Conservation (phyloP, 176 grass and related monocot genomes). For the Zoysia japonica region DNA sequence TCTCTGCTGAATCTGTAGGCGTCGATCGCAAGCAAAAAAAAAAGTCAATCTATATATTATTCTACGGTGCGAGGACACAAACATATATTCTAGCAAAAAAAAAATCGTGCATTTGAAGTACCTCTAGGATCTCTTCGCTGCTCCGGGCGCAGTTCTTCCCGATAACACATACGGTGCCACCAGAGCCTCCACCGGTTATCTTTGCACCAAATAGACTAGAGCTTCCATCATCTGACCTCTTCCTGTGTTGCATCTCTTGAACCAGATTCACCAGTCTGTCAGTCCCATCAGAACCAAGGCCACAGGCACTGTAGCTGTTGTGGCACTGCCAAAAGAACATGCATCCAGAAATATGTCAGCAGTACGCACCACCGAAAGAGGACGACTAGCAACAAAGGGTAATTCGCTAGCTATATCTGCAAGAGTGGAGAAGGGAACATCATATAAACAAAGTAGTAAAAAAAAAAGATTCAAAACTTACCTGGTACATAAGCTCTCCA, state of each 20-base stretch:
- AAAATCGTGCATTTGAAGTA: background rate
- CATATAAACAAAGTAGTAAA: background rate
- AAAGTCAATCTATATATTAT: too few species aligned
- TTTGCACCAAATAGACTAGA: conserved; percentile 66
- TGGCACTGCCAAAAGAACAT: conserved; percentile 65
- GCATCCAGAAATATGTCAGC: background rate
- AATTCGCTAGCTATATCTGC: background rate
- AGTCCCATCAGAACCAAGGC: conserved; percentile 82
- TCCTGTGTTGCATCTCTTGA: conserved; percentile 71
- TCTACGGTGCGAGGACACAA: background rate
- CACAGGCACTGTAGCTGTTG: conserved; percentile 88
- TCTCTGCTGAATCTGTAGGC: conserved; percentile 78
- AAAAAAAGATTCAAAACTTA: conserved; percentile 35
- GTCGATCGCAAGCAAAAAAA: background rate
- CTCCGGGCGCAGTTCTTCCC: conserved; percentile 68
- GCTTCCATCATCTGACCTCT: conserved; percentile 7
- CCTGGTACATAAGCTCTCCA: conserved; percentile 99
- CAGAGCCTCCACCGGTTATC: conserved; percentile 75
- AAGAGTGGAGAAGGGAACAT: background rate
- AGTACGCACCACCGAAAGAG: background rate
- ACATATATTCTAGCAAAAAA: background rate
- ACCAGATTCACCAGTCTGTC: conserved; percentile 69
- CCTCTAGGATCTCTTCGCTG: conserved; percentile 69
- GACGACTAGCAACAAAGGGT: background rate
- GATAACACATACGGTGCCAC: conserved; percentile 62